Base-by-base conservation (phyloP, 495 filamentous ascomycete genomes). In the Cryomyces minteri region DNA sequence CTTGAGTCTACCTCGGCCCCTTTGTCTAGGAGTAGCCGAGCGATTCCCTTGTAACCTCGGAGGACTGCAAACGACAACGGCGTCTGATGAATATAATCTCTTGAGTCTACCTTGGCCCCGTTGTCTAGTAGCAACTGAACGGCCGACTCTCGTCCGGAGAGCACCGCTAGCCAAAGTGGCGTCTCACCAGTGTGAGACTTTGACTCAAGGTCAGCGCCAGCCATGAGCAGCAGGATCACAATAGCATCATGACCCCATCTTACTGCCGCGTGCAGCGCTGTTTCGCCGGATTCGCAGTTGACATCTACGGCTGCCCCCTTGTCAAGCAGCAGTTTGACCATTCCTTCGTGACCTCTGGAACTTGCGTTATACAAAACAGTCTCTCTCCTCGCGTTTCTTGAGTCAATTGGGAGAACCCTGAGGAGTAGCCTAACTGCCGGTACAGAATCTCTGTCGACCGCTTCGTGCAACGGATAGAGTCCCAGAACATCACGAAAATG, bases 311-410 rank as follows among this genome's bases (percentile, higher is more conserved):
- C 12, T 7, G 34, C 34, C 7, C 34, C 34, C 7, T 37, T 7
- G 34, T 12, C 46, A 69, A 72, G 53, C 68, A 75, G 12, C 51
- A 70, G 51, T 71, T 77, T 52, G 57, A 77, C 28, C 70, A 73
- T 59, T 63, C 74, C 31, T 77, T 37, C 34, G 34, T 37, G 34
- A 7, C 34, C 34, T 37, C n/a, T n/a, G n/a, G n/a, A n/a, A n/a
- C n/a, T n/a, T n/a, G n/a, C n/a, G n/a, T n/a, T n/a, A n/a, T n/a
- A n/a, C n/a, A n/a, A n/a, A n/a, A n/a, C n/a, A n/a, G n/a, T n/a
- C n/a, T n/a, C n/a, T n/a, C n/a, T n/a, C n/a, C n/a, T n/a, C n/a
- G n/a, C n/a, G n/a, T n/a, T n/a, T n/a, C n/a, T n/a, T n/a, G n/a
- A n/a, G n/a, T n/a, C n/a, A n/a, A n/a, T n/a, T n/a, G n/a, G n/a